Base-by-base conservation (phyloP, 179 eudicot species). In the Drosera spatulata region DNA sequence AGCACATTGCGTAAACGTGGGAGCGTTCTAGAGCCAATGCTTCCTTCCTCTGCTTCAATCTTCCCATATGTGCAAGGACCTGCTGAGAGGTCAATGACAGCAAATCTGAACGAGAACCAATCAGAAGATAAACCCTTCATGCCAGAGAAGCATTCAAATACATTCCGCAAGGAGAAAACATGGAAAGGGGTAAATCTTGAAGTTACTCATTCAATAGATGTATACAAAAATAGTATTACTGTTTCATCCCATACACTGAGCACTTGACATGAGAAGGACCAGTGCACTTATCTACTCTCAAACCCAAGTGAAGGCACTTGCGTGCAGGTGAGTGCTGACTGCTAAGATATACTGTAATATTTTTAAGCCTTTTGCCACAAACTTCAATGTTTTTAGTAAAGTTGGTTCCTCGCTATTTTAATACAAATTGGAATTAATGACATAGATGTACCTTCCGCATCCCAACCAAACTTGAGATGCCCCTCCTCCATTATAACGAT, bases 381-480 rank as follows among this genome's bases (percentile, higher is more conserved):
- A 22, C 33, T 22, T 0, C 1, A 22, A 22, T 22, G 33, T 22
- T 22, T 22, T 22, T 22, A 22, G 33, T 22, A 22, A 22, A 22
- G 33, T 22, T 22, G 33, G 33, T 22, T 1, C 33, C 33, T 22
- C 33, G 1, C 1, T 22, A 22, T 22, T 22, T 22, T 22, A 22
- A 22, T 22, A 22, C 33, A 22, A 22, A 22, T 22, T 0, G 33
- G 33, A 22, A 22, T 22, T 22, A 22, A 22, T 22, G 33, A 1
- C 33, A 22, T 22, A 22, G 33, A 22, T 22, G 33, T 88, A 93
- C 99, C 99, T 93, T 83, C 85, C 78, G 71, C 93, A 89, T 68
- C 99, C 79, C 65, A 93, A 81, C 99, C 99, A 93, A 73, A 93
- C 85, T 74, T 93, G 99, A 79, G 99, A 89, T 71, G 95, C 96